These are phyloP conservation scores for Raphanus raphanistrum DNA, from an alignment of 345 rosid species.

Conservation along the genomic window DNA sequence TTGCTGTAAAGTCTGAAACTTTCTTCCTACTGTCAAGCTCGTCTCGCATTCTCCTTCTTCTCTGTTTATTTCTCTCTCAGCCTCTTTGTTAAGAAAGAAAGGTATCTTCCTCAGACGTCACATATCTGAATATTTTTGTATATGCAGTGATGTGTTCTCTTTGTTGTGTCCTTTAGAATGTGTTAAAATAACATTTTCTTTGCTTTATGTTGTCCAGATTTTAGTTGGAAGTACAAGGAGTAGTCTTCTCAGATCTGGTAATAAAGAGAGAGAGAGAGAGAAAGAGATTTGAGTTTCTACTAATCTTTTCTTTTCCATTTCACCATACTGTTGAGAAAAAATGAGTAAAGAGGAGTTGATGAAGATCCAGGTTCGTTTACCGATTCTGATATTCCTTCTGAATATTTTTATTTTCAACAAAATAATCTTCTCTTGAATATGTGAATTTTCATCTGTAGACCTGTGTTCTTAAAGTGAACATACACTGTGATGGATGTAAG, in stretches of 20 bases:
- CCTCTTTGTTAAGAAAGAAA: slow-evolving; percentile 18
- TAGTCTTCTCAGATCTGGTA: slow-evolving; percentile 54
- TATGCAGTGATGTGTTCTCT: neutral
- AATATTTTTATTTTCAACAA: neutral
- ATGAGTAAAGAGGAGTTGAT: slow-evolving; percentile 98
- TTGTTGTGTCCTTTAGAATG: slow-evolving; percentile 7
- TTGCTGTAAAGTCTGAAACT: slow-evolving; percentile 22
- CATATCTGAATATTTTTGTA: neutral
- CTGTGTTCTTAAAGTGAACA: slow-evolving; percentile 91
- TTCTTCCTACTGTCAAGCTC: slow-evolving; percentile 27
- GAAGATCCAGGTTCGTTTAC: slow-evolving; percentile 82
- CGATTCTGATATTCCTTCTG: slow-evolving; percentile 33
- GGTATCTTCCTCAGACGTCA: slow-evolving; percentile 19
- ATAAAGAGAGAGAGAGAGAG: slow-evolving; percentile 2
- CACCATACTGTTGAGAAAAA: slow-evolving; percentile 18
- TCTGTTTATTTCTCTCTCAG: slow-evolving; percentile 11
- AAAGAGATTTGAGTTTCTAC: slow-evolving; percentile 15
- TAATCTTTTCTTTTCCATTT: neutral
- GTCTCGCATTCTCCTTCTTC: slow-evolving; percentile 14
- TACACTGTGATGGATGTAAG: slow-evolving; percentile 96
- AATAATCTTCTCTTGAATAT: neutral
- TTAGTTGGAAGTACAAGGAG: slow-evolving; percentile 7
- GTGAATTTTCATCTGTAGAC: slow-evolving; percentile 58
- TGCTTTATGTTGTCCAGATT: slow-evolving; percentile 19
- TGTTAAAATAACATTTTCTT: neutral